Percentiles rank a stretch among this genome's conserved stretches.
Evolutionary conservation across 352 stramenopile species (phyloP).

Genomic region (Plasmopara halstedii): DNA sequence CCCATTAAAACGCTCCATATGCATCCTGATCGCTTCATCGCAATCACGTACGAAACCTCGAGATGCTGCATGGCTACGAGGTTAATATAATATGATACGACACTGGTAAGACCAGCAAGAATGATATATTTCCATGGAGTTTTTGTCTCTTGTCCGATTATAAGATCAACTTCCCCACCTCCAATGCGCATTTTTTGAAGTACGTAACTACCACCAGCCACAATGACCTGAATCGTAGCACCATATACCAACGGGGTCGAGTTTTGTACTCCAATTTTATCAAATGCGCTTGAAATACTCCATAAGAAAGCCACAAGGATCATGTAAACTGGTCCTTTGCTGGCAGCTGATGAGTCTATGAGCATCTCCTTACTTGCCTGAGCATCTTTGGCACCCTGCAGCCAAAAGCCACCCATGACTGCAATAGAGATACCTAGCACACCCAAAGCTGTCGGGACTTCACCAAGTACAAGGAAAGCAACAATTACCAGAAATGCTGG

Average conservation of each 20-base stretch:
- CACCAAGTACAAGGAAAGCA: slow-evolving; percentile 63
- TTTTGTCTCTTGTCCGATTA: slow-evolving; percentile 43
- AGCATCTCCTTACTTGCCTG: slow-evolving; percentile 38
- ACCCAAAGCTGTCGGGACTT: slow-evolving; percentile 58
- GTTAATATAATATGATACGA: slow-evolving; percentile 83
- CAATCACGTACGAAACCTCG: slow-evolving; percentile 79
- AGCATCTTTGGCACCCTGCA: slow-evolving; percentile 49
- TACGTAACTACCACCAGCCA: slow-evolving; percentile 50
- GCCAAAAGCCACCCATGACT: slow-evolving; percentile 65
- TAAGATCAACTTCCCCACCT: slow-evolving; percentile 48
- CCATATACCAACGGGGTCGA: slow-evolving; percentile 66
- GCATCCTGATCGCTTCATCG: slow-evolving; percentile 77
- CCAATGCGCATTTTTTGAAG: slow-evolving; percentile 54
- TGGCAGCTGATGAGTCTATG: slow-evolving; percentile 44
- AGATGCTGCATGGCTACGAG: slow-evolving; percentile 68
- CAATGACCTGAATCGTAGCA: slow-evolving; percentile 63
- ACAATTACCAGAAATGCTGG: slow-evolving; percentile 69
- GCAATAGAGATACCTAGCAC: slow-evolving; percentile 61
- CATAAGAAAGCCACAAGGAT: slow-evolving; percentile 74
- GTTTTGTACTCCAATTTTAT: slow-evolving; percentile 81
- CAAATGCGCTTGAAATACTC: slow-evolving; percentile 78
- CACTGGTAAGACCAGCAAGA: slow-evolving; percentile 54
- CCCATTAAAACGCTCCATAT: slow-evolving; percentile 79
- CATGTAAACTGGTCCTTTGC: slow-evolving; percentile 78
- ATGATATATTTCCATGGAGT: slow-evolving; percentile 70